Evolutionary conservation across 768 basidiomycete genomes (phyloP).

Genomic region (Paxillus involutus): DNA sequence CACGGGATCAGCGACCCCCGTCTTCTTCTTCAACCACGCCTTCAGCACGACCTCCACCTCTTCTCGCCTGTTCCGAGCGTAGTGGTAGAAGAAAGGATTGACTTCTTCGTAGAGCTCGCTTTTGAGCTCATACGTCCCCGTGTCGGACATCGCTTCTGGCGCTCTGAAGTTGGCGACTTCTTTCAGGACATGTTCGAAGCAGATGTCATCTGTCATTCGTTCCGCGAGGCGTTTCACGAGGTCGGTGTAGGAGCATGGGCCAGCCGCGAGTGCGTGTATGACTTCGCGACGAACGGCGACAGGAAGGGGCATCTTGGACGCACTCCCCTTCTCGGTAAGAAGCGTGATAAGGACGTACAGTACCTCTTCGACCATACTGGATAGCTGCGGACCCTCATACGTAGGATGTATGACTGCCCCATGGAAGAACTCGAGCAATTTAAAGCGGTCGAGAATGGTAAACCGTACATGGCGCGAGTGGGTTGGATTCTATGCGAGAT

Average conservation of each 20-base stretch:
- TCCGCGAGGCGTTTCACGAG: conserved; percentile 90
- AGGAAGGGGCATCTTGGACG: conserved; percentile 63
- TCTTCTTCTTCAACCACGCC: conserved; percentile 64
- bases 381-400: conserved; percentile 71
- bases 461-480: conserved; percentile 68
- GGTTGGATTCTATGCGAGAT: conserved; percentile 75
- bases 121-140: conserved; percentile 86
- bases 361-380: conserved; percentile 90
- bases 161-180: conserved; percentile 81
- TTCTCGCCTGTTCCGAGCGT: conserved; percentile 89
- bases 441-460: conserved; percentile 90
- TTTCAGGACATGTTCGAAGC: conserved; percentile 75
- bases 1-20: conserved; percentile 62
- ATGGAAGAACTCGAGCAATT: conserved; percentile 76
- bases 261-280: conserved; percentile 86
- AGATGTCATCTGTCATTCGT: conserved; percentile 78
- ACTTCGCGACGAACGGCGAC: conserved; percentile 78
- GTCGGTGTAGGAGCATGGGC: conserved; percentile 87
- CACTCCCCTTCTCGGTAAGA: conserved; percentile 77
- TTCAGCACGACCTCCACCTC: conserved; percentile 81
- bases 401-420: conserved; percentile 51
- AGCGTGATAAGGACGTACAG: conserved; percentile 86
- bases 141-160: conserved; percentile 76
- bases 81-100: conserved; percentile 95
- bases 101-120: conserved; percentile 83